Conservation (phyloP, 179 eudicot genomes). For the Vitellaria paradoxa region DNA sequence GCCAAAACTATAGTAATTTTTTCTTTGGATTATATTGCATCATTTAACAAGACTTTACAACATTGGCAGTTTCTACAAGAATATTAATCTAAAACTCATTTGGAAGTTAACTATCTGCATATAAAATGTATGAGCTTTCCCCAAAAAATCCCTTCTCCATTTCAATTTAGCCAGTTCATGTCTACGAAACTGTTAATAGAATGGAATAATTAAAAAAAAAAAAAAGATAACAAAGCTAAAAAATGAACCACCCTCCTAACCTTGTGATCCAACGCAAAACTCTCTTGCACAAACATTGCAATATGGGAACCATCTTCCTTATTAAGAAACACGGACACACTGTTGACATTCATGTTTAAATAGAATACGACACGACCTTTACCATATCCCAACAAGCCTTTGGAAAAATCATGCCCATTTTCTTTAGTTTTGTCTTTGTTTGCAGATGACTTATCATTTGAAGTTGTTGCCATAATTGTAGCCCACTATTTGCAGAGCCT, state of each 20-base stretch:
- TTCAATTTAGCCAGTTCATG: not conserved
- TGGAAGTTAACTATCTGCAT: too few species aligned
- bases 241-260: conserved; percentile 32
- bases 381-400: too few species aligned
- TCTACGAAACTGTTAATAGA: not conserved
- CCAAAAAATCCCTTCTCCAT: not conserved
- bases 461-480: conserved; percentile 19
- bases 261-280: conserved; percentile 81
- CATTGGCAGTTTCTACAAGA: too few species aligned
- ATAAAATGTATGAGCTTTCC: too few species aligned
- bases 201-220: conserved; percentile 1
- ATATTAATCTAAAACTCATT: too few species aligned
- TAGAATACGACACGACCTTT: too few species aligned
- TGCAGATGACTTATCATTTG: conserved; percentile 42
- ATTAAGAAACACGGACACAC: conserved; percentile 74
- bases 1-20: too few species aligned
- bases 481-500: conserved; percentile 42
- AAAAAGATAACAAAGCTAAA: not conserved
- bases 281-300: conserved; percentile 98
- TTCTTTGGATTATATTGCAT: too few species aligned
- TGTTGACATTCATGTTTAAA: conserved; percentile 83
- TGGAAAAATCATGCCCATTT: too few species aligned
- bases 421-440: too few species aligned
- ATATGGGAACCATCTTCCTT: too few species aligned
- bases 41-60: too few species aligned